A percentile compares a stretch with the other conserved stretches of the same genome.
Evolutionary conservation across 1,284 basidiomycete species (phyloP).

Genomic region (Marasmius tenuissimus): DNA sequence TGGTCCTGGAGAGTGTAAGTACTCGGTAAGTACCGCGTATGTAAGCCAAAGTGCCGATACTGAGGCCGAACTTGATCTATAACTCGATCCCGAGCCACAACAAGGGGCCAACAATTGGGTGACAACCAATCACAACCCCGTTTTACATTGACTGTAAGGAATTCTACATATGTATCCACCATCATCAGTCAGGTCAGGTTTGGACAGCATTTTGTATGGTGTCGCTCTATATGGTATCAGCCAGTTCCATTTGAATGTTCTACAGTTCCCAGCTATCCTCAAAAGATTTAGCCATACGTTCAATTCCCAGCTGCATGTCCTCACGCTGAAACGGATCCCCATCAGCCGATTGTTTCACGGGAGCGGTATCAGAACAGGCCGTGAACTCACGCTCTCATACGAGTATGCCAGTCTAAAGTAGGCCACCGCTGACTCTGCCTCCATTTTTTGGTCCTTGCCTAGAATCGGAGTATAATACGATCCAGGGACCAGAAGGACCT

Average conservation of each 20-base stretch:
- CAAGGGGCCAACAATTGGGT: too few relatives aligned
- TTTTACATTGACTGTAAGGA: too few relatives aligned
- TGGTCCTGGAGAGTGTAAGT: not conserved
- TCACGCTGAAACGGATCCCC: constrained; percentile 8
- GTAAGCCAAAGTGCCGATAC: too few relatives aligned
- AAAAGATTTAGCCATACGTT: constrained; percentile 14
- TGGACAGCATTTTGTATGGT: not conserved
- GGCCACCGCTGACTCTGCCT: constrained; percentile 7
- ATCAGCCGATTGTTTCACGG: not conserved
- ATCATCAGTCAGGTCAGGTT: not conserved
- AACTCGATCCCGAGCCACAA: too few relatives aligned
- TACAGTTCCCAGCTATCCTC: constrained; percentile 7
- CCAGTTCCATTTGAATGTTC: not conserved
- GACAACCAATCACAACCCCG: too few relatives aligned
- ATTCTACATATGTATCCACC: not conserved
- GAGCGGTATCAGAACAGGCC: not conserved
- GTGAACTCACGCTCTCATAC: constrained; percentile 10
- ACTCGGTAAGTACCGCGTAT: not conserved
- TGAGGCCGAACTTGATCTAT: too few relatives aligned
- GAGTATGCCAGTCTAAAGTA: constrained; percentile 16
- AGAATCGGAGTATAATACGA: constrained; percentile 17
- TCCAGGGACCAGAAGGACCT: constrained; percentile 15
- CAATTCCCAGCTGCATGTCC: constrained; percentile 13
- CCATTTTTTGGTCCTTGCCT: constrained; percentile 2
- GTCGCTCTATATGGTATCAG: not conserved